Conservation (phyloP, 768 basidiomycete species). For the Sistotremastrum niveocremeum region DNA sequence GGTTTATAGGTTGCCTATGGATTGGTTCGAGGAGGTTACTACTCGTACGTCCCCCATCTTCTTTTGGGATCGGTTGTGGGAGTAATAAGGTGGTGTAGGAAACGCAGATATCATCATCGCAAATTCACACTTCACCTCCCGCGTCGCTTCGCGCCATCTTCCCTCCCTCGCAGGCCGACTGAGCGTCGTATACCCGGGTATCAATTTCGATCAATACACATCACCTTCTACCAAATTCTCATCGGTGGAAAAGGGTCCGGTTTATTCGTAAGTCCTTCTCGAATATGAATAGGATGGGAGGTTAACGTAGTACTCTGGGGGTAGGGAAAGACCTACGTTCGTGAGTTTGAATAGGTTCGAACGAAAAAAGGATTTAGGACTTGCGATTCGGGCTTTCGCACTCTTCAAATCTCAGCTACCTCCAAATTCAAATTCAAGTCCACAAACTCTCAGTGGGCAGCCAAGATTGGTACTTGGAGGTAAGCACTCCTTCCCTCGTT, state of each 20-base stretch:
- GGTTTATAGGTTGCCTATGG: slow-evolving; percentile 80
- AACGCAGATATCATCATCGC: slow-evolving; percentile 85
- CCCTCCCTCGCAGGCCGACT: slow-evolving; percentile 47
- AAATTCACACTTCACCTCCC: slow-evolving; percentile 84
- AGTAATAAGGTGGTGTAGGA: slow-evolving; percentile 28
- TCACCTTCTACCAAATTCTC: too few species aligned
- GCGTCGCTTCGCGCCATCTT: slow-evolving; percentile 68
- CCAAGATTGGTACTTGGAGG: slow-evolving; percentile 74
- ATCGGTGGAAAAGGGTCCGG: too few species aligned
- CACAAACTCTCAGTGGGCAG: too few species aligned
- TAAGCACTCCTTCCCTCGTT: slow-evolving; percentile 11
- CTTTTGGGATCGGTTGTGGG: not conserved
- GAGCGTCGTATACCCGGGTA: slow-evolving; percentile 88
- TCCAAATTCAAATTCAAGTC: too few species aligned
- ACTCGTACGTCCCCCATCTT: slow-evolving; percentile 48
- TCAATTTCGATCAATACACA: slow-evolving; percentile 37
- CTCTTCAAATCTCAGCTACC: slow-evolving; percentile 25
- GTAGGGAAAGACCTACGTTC: slow-evolving; percentile 54
- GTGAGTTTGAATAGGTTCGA: slow-evolving; percentile 92
- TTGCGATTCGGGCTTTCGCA: slow-evolving; percentile 75
- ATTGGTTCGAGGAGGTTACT: slow-evolving; percentile 78
- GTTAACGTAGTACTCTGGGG: too few species aligned
- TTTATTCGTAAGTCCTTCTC: slow-evolving; percentile 2
- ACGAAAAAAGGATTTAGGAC: slow-evolving; percentile 77
- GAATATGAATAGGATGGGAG: too few species aligned